These are phyloP conservation scores for Hypoxylon sp. DNA, from an alignment of 2,329 filamentous ascomycete genomes.

Conservation along the genomic window DNA sequence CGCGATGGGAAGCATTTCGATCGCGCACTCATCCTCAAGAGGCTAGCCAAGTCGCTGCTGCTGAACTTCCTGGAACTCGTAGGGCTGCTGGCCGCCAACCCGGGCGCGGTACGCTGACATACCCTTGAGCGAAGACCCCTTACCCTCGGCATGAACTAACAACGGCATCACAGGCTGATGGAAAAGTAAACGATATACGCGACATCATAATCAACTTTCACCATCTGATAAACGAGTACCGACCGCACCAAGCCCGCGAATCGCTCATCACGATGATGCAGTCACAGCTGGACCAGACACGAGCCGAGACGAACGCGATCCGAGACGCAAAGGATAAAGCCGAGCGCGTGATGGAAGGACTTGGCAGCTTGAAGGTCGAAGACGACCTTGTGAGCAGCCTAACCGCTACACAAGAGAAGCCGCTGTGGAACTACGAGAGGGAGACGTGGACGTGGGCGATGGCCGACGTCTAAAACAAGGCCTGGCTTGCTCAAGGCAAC, in stretches of 20 bases:
- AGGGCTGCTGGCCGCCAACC: slow-evolving; percentile 73
- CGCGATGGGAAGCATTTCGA: slow-evolving; percentile 65
- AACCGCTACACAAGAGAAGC: slow-evolving; percentile 10
- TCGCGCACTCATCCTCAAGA: slow-evolving; percentile 73
- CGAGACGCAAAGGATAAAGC: slow-evolving; percentile 75
- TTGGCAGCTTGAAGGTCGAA: slow-evolving; percentile 61
- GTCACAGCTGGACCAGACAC: slow-evolving; percentile 71
- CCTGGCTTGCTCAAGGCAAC: no score
- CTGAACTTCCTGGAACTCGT: slow-evolving; percentile 89
- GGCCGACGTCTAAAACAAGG: slow-evolving; percentile 31
- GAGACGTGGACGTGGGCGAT: slow-evolving; percentile 37
- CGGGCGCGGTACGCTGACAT: slow-evolving; percentile 56
- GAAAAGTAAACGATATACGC: slow-evolving; percentile 80
- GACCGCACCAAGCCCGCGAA: slow-evolving; percentile 79
- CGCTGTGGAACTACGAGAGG: slow-evolving; percentile 18
- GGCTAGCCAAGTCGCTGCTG: slow-evolving; percentile 82
- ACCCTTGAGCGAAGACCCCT: not conserved
- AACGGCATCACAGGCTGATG: slow-evolving; percentile 58
- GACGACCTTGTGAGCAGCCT: slow-evolving; percentile 28
- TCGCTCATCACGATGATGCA: slow-evolving; percentile 67
- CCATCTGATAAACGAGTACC: slow-evolving; percentile 84
- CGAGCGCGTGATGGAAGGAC: slow-evolving; percentile 72
- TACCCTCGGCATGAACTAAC: slow-evolving; percentile 5
- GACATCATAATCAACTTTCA: slow-evolving; percentile 91
- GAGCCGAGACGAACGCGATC: slow-evolving; percentile 78